Evolutionary conservation across 2,329 filamentous ascomycete species (phyloP).

Genomic region (Pestalotiopsis sp.): DNA sequence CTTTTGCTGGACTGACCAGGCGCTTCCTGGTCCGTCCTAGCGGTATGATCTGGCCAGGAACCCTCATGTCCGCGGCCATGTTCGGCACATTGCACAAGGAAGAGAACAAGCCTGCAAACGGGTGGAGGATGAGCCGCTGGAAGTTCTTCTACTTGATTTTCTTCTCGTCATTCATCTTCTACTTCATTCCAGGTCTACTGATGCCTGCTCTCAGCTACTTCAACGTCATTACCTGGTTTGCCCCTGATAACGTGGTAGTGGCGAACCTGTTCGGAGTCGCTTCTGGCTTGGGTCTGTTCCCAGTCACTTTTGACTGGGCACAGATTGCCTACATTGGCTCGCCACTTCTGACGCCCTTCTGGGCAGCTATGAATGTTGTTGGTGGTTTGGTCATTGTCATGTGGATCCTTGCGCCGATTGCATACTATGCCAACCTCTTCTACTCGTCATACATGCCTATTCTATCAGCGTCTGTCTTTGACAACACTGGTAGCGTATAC

Average conservation of each 20-base stretch:
- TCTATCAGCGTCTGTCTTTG: constrained; percentile 81
- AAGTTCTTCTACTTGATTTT: constrained; percentile 82
- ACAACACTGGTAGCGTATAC: constrained; percentile 80
- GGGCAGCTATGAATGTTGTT: constrained; percentile 84
- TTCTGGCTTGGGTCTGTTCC: constrained; percentile 83
- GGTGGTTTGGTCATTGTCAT: constrained; percentile 80
- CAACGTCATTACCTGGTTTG: constrained; percentile 87
- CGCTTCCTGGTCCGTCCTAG: constrained; percentile 82
- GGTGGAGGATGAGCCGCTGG: constrained; percentile 82
- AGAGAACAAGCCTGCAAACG: constrained; percentile 79
- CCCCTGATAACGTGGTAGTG: constrained; percentile 81
- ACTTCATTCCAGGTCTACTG: constrained; percentile 81
- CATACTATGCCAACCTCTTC: constrained; percentile 80
- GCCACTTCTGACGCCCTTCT: constrained; percentile 80
- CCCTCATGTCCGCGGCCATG: constrained; percentile 86
- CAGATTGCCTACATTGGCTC: constrained; percentile 89
- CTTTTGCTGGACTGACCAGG: constrained; percentile 80
- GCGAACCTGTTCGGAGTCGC: constrained; percentile 85
- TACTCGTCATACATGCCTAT: constrained; percentile 88
- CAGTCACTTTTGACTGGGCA: constrained; percentile 89
- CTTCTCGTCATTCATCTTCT: constrained; percentile 73
- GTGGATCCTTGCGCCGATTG: constrained; percentile 80
- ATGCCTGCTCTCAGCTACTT: constrained; percentile 88
- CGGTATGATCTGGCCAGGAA: constrained; percentile 91
- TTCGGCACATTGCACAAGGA: constrained; percentile 85